Percentiles rank a stretch among this genome's conserved stretches.
phyloP scores from a whole-genome alignment of 1,284 basidiomycete species.

The Mycena citricolor region DNA sequence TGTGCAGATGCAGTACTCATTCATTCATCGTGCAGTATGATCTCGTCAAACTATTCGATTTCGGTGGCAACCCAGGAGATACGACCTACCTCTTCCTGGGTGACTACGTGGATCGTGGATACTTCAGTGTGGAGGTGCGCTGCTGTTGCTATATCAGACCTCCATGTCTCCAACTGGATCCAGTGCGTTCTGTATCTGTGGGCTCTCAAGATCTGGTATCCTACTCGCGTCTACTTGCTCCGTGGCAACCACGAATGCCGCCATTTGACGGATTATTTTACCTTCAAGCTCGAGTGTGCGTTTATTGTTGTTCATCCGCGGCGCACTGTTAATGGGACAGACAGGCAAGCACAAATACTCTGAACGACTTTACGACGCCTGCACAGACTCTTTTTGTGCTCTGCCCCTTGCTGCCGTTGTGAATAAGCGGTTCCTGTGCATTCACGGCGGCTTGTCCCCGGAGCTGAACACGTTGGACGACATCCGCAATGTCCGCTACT shows the following conservation, averaged over 20 bases:
- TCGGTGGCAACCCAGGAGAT: slow-evolving; percentile 23
- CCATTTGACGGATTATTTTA: slow-evolving; percentile 85
- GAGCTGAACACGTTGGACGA: slow-evolving; percentile 92
- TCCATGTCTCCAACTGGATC: too few species aligned
- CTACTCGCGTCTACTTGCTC: slow-evolving; percentile 83
- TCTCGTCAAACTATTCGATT: slow-evolving; percentile 24
- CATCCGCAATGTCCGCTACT: slow-evolving; percentile 62
- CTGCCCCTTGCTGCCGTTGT: slow-evolving; percentile 90
- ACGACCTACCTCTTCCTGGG: slow-evolving; percentile 24
- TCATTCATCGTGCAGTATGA: slow-evolving; percentile 20
- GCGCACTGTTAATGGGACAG: too few species aligned
- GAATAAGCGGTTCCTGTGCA: slow-evolving; percentile 97
- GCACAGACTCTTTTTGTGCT: slow-evolving; percentile 91
- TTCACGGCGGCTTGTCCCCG: slow-evolving; percentile 90
- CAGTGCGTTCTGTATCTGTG: slow-evolving; percentile 90
- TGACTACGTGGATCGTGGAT: slow-evolving; percentile 24
- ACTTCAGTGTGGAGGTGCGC: slow-evolving; percentile 24
- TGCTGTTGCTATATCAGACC: slow-evolving; percentile 1
- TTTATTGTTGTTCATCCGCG: slow-evolving; percentile 14
- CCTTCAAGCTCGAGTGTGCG: slow-evolving; percentile 87
- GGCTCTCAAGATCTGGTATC: slow-evolving; percentile 91
- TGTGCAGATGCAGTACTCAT: too few species aligned
- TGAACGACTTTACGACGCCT: slow-evolving; percentile 84
- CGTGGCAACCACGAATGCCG: slow-evolving; percentile 90
- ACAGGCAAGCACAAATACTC: slow-evolving; percentile 92